Evolutionary conservation across 352 stramenopile genomes (phyloP).

Genomic region (Thalassiosira exigua): DNA sequence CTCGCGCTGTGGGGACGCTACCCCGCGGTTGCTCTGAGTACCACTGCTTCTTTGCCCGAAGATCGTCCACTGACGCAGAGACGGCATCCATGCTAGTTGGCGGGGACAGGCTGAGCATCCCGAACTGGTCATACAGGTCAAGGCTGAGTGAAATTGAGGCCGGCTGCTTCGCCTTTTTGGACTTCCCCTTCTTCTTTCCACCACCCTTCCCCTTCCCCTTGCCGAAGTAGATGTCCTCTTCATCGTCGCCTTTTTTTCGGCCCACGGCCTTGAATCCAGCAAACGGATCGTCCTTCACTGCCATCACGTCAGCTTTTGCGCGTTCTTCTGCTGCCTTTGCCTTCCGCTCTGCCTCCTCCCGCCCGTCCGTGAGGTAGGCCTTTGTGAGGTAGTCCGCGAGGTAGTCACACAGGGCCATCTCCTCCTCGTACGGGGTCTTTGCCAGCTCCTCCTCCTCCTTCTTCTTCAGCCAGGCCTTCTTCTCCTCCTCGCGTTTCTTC

Average conservation of each 20-base stretch:
- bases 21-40: constrained; percentile 85
- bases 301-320: constrained; percentile 65
- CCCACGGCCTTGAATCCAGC: constrained; percentile 66
- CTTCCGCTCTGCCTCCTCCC: constrained; percentile 24
- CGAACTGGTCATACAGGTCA: constrained; percentile 95
- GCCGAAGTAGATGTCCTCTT: constrained; percentile 75
- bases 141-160: constrained; percentile 86
- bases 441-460: constrained; percentile 93
- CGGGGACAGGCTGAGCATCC: constrained; percentile 89
- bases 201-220: constrained; percentile 59
- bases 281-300: constrained; percentile 84
- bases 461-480: constrained; percentile 77
- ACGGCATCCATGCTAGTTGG: constrained; percentile 89
- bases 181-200: constrained; percentile 55
- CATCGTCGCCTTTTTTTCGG: constrained; percentile 77
- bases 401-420: constrained; percentile 95
- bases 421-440: constrained; percentile 95
- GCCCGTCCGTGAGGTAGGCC: constrained; percentile 81
- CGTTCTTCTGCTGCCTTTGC: constrained; percentile 52
- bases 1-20: constrained; percentile 80
- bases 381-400: constrained; percentile 92
- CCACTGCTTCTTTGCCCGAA: constrained; percentile 95
- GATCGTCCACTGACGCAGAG: constrained; percentile 89
- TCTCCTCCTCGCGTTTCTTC: constrained; percentile 81
- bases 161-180: constrained; percentile 63